Evolutionary conservation across 2,329 filamentous ascomycete species (phyloP).

Genomic region (Zymoseptoria brevis): DNA sequence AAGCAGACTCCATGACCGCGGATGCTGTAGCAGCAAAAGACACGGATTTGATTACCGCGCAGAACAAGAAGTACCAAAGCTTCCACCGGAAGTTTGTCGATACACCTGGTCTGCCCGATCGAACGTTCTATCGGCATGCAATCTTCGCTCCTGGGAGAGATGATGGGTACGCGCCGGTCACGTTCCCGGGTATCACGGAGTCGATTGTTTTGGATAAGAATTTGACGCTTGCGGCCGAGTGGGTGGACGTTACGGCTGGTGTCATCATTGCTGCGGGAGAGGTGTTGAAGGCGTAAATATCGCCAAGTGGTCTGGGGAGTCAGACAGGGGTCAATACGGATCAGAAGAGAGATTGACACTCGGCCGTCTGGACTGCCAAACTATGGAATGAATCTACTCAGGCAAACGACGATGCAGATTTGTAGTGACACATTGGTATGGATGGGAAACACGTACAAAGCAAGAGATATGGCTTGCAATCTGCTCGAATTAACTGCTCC

Average conservation of each 20-base stretch:
- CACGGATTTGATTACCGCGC: conserved; percentile 27
- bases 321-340: too few species aligned
- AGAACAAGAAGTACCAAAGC: conserved; percentile 41
- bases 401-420: too few species aligned
- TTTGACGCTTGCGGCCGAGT: conserved; percentile 11
- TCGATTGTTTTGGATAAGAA: conserved; percentile 28
- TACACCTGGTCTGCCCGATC: conserved; percentile 38
- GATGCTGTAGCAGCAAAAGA: conserved; percentile 12
- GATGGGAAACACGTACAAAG: too few species aligned
- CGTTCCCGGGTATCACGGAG: conserved; percentile 54
- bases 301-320: neutral
- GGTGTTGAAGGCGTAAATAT: conserved; percentile 13
- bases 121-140: conserved; percentile 41
- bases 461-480: too few species aligned
- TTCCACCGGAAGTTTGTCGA: conserved; percentile 40
- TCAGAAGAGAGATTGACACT: too few species aligned
- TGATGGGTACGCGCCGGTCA: conserved; percentile 61
- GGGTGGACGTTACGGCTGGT: conserved; percentile 13
- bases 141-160: conserved; percentile 41
- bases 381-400: too few species aligned
- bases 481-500: too few species aligned
- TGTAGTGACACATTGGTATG: too few species aligned
- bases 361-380: too few species aligned
- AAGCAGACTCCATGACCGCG: conserved; percentile 10
- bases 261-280: conserved; percentile 15